These are phyloP conservation scores for Xylona heveae DNA, from an alignment of 495 filamentous ascomycete genomes.

Conservation along the genomic window DNA sequence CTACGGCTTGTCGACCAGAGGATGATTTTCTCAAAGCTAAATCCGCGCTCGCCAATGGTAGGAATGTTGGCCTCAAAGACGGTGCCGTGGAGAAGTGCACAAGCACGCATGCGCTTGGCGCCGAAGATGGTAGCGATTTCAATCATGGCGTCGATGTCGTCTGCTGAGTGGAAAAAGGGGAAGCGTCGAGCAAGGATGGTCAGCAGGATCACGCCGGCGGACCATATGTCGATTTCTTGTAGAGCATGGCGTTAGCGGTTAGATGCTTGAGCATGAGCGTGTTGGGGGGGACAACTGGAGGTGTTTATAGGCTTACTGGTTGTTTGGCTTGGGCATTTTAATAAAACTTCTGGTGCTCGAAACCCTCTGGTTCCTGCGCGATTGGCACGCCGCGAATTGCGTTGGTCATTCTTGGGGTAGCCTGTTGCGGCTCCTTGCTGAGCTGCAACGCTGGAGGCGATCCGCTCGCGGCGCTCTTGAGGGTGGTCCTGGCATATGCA, in stretches of 20 bases:
- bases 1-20: constrained; percentile 62
- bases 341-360: constrained; percentile 83
- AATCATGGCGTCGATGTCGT: constrained; percentile 92
- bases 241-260: not conserved
- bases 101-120: constrained; percentile 53
- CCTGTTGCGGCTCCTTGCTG: constrained; percentile 27
- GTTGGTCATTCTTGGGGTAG: constrained; percentile 68
- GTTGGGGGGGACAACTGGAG: not conserved
- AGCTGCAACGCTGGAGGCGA: constrained; percentile 17
- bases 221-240: constrained; percentile 73
- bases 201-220: constrained; percentile 77
- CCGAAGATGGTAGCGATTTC: constrained; percentile 95
- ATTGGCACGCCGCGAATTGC: constrained; percentile 74
- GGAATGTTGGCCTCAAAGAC: constrained; percentile 82
- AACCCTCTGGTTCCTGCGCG: constrained; percentile 92
- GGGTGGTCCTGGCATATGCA: constrained; percentile 42
- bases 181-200: constrained; percentile 80
- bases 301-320: constrained; percentile 33
- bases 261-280: constrained; percentile 12
- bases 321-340: constrained; percentile 95
- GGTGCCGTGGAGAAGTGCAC: constrained; percentile 65
- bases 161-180: constrained; percentile 93
- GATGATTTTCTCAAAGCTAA: constrained; percentile 77
- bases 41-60: constrained; percentile 66
- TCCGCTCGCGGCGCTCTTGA: constrained; percentile 12